Base-by-base conservation (phyloP, 306 rosid species). In the Gynostemma pentaphyllum region DNA sequence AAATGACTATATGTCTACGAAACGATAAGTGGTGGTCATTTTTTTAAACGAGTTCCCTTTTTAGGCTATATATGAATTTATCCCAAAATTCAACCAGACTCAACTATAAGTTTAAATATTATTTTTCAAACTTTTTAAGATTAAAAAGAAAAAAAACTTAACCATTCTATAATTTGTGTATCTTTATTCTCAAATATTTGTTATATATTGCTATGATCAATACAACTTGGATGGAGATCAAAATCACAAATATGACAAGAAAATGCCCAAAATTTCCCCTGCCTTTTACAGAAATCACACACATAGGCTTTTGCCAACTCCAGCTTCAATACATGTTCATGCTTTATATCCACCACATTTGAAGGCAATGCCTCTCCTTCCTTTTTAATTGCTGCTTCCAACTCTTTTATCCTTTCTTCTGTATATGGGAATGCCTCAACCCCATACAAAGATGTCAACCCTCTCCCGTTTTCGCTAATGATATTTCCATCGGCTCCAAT, bases 341-440 rank as follows among this genome's bases (percentile, higher is more conserved):
- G 98, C 82, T 92, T 92, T 23, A 71, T 66, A 64, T 88, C 96
- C 73, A 77, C 85, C 72, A 81, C 85, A 53, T 76, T 74, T 19
- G 81, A 69, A 32, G 96, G 87, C 88, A 92, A 61, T 30, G 83
- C 90, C 69, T 86, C 96, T 70, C 88, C 89, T 84, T 88, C 90
- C 59, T 82, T 84, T 65, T 70, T 75, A 72, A 86, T 67, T 5
- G 81, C 90, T 29, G 75, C 81, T 63, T 88, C 94, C 28, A 88
- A 47, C 16, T 86, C 96, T 23, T 65, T 71, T 27, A 88, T 63
- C 77, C 89, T 62, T 15, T 77, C 50, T 36, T 84, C 88, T 2
- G 99, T 86, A 40, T 88, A 92, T 1, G 99, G 96, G 72, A 84
- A 92, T 37, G 94, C 95, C 69, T 82, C 81, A 5, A 94, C 90